Evolutionary conservation across 2,329 filamentous ascomycete species (phyloP).

Genomic region (Cordyceps cicadae): DNA sequence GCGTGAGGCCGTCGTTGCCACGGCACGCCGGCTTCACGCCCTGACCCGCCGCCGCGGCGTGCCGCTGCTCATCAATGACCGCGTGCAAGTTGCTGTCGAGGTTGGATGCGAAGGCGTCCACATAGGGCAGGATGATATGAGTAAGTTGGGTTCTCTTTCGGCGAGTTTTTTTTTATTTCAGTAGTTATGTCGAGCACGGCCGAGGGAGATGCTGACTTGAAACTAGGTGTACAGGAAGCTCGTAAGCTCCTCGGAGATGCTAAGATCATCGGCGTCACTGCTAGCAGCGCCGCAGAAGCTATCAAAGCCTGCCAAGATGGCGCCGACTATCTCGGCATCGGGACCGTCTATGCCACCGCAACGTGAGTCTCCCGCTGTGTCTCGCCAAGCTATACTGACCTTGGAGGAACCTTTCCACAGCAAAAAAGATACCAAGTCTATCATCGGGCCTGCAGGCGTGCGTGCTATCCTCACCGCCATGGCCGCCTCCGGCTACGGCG

Average conservation of each 20-base stretch:
- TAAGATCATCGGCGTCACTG: constrained; percentile 83
- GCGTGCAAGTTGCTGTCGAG: constrained; percentile 79
- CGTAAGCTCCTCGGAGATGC: constrained; percentile 63
- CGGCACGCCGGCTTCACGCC: constrained; percentile 60
- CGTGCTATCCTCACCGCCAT: constrained; percentile 49
- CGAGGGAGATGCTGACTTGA: not conserved
- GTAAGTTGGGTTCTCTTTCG: constrained; percentile 33
- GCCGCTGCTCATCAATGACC: constrained; percentile 87
- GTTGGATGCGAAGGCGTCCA: constrained; percentile 87
- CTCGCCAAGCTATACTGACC: not conserved
- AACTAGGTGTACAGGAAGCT: constrained; percentile 36
- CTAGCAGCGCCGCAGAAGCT: constrained; percentile 67
- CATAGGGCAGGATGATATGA: constrained; percentile 89
- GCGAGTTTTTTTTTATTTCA: not conserved
- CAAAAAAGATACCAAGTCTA: constrained; percentile 73
- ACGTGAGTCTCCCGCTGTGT: constrained; percentile 44
- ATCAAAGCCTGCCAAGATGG: constrained; percentile 61
- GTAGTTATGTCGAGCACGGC: too few relatives aligned
- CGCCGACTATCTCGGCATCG: constrained; percentile 87
- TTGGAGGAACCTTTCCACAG: constrained; percentile 30
- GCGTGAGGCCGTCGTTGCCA: constrained; percentile 62
- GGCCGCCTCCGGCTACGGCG: constrained; percentile 32
- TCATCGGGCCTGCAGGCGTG: constrained; percentile 50
- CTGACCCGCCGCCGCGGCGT: constrained; percentile 60
- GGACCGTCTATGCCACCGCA: constrained; percentile 77